Evolutionary conservation across 108 stramenopile genomes (phyloP), one percentile per base, ranked within the genome.

Genomic region (Fistulifera pelliculosa): DNA sequence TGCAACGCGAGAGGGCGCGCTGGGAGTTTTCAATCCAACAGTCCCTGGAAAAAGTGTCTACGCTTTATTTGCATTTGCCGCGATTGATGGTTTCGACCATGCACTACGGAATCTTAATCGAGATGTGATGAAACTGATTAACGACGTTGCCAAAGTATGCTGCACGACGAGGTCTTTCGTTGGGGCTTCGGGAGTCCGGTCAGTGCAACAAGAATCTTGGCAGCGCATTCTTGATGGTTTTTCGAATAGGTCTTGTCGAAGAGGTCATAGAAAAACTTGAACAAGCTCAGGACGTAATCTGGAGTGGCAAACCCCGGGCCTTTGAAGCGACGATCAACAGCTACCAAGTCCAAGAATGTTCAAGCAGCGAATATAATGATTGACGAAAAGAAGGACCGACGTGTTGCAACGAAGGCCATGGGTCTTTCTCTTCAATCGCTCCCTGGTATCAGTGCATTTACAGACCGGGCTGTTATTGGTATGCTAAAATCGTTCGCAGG

Each of bases 151-250:
- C 4, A 60, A 63, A 21, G 87, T 98, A 38, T 63, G n/a, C n/a
- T 98, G 27, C 97, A 98, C 57, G 76, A 67, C 28, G 87, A 94
- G 60, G 87, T 88, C 3, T 75, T 69, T 42, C 66, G 78, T 39
- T 95, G 93, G 91, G 82, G 80, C 4, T 75, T 87, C 47, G 84
- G 81, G 83, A 93, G 53, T 76, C 69, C 11, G 97, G 97, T 7
- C 85, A 83, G 40, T 93, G 93, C 62, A 98, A 98, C 75, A 95
- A 94, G 57, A 98, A 98, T 66, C 61, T 96, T 39, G 97, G 97
- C 23, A 73, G 74, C 62, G 83, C 90, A 17, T 96, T 96, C 65
- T 69, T 98, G 41, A 84, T 96, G 79, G 93, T 96, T 0, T 98
- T 91, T 85, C 82, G 94, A 41, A 94, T 95, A 47, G 90, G 90